Evolutionary conservation across 2,329 filamentous ascomycete species (phyloP).

Genomic region (Venturia effusa): DNA sequence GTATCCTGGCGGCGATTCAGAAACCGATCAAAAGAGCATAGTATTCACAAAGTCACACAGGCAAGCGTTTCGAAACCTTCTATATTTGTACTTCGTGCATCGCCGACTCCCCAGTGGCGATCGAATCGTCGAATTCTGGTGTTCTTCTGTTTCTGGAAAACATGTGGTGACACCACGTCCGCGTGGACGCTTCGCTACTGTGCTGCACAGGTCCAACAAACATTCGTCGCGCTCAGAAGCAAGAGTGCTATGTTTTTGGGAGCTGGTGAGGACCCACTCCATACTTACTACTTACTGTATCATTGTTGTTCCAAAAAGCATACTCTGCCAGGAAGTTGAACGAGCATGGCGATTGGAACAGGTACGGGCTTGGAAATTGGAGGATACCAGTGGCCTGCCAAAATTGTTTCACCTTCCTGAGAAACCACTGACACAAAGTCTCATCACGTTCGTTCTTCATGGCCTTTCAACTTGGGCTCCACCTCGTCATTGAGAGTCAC

Average conservation of each 20-base stretch:
- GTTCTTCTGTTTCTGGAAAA: slow-evolving; percentile 5
- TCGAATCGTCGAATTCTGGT: slow-evolving; percentile 3
- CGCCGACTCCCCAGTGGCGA: neutral
- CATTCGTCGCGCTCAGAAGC: neutral
- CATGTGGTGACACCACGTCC: slow-evolving; percentile 5
- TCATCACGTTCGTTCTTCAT: neutral
- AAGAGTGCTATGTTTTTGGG: neutral
- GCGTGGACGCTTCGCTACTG: slow-evolving; percentile 4
- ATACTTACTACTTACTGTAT: neutral
- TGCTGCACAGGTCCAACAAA: neutral
- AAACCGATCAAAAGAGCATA: neutral
- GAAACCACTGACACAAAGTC: neutral
- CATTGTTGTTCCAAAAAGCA: neutral
- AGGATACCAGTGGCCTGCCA: neutral
- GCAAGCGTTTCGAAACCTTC: neutral
- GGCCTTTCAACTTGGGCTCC: neutral
- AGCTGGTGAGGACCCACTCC: neutral
- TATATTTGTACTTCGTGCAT: neutral
- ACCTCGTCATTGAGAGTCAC: neutral
- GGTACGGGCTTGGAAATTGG: neutral
- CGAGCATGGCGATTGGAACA: neutral
- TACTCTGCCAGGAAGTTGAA: neutral
- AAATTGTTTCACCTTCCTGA: neutral
- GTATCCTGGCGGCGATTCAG: neutral
- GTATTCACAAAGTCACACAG: neutral